Evolutionary conservation across 176 grass and related monocot species (phyloP).

Genomic region (Saccharum spontaneum): DNA sequence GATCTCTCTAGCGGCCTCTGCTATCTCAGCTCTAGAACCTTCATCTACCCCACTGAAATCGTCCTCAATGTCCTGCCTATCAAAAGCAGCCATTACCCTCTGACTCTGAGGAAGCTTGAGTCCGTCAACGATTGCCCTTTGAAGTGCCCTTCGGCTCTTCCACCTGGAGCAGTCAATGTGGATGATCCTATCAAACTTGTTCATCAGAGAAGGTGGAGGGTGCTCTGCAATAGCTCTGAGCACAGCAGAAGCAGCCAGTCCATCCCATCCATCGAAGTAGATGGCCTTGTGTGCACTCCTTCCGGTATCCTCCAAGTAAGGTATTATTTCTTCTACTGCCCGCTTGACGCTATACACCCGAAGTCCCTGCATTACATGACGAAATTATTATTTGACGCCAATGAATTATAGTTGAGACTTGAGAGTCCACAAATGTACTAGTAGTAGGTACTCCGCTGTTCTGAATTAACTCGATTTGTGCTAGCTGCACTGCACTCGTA

Average conservation of each 20-base stretch:
- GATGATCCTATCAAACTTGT: constrained; percentile 3
- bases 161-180: constrained; percentile 6
- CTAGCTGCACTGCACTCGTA: too few relatives aligned
- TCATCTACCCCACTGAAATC: background rate
- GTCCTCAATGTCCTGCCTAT: background rate
- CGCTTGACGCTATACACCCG: too few relatives aligned
- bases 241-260: constrained; percentile 12
- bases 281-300: background rate
- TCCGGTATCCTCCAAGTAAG: background rate
- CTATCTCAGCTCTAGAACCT: background rate
- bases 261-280: background rate
- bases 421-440: too few relatives aligned
- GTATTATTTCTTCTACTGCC: too few relatives aligned
- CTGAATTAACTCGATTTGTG: too few relatives aligned
- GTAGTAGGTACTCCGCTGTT: too few relatives aligned
- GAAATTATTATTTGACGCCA: too few relatives aligned
- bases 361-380: too few relatives aligned
- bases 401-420: too few relatives aligned
- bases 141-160: background rate
- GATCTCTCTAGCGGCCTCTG: rapidly evolving
- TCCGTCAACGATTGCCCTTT: background rate
- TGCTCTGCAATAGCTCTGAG: constrained; percentile 6
- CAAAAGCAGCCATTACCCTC: background rate
- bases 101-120: background rate
- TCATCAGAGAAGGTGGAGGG: background rate